Base-by-base conservation (phyloP, 2,329 filamentous ascomycete genomes). In the Mycosphaerelloides madeirae region DNA sequence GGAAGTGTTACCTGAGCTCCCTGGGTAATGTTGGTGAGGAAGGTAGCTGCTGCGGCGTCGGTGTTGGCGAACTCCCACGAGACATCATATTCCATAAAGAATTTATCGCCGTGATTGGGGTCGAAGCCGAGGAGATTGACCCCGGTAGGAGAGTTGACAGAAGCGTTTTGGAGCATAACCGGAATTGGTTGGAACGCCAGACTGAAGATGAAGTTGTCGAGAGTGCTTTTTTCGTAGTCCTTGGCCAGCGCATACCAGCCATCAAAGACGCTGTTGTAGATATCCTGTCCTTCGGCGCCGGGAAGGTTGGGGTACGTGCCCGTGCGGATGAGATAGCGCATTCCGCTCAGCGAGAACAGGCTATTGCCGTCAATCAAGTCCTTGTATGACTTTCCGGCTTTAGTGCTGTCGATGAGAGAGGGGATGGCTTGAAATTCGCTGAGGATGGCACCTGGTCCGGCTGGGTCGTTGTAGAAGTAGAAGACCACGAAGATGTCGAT, bases 401-500 rank as follows among this genome's bases (percentile, higher is more conserved):
- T 46, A 8, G 52, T 55, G 15, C 16, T 31, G 29, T 55, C 52
- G 37, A 49, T 31, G 13, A 55, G 25, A 25, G 49, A 41, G 2
- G 50, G 49, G 31, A 55, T 57, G 4, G 41, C 33, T 25, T 73
- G 72, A 60, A 84, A 84, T 44, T 74, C 73, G 44, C 73, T 68
- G 46, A 84, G 83, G 2, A 77, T 70, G 3, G 67, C 73, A 1
- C 65, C 56, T 1, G 80, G 79, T 0, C 73, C 20, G n/a, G 13
- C 37, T 20, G 73, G 39, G 64, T 61, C 0, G 72, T 70, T 1
- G 76, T 80, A 59, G 84, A 83, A 55, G 29, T 80, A 58, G 61
- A 83, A 83, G 47, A 84, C 62, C 45, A 79, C 70, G 76, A 77
- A 81, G 15, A 75, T 66, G 48, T 80, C 69, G 36, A 79, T 52